Base-by-base conservation (phyloP, 495 filamentous ascomycete genomes). In the Lasiosphaeria hispida region DNA sequence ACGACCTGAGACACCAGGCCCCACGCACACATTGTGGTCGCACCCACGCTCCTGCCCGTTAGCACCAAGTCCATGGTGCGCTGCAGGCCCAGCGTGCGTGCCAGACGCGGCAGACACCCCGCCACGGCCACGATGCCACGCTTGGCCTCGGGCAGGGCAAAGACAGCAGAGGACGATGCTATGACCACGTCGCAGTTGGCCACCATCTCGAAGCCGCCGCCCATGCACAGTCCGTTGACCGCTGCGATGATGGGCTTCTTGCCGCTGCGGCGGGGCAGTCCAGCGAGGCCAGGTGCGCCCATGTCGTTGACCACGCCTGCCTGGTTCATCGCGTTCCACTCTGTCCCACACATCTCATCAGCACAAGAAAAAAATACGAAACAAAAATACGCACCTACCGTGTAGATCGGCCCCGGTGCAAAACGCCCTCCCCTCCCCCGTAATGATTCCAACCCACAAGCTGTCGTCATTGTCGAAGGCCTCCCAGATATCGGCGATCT, bases 151-250 rank as follows among this genome's bases (percentile, higher is more conserved):
- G 87, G 87, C 4, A 92, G 72, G 8, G 72, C 77, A 62, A 92
- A 89, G 10, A 63, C 65, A 0, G 86, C 85, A 3, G 61, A 55
- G 9, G 67, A 57, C 4, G 78, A 72, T 14, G 87, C 87, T 23
- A 91, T 53, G 0, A 89, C 80, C 6, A 92, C 64, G 71, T 92
- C 89, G 65, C 80, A 82, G 57, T 91, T 91, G 4, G 85, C 74
- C 2, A 83, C 72, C 73, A 89, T 86, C 72, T 93, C 89, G 56
- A 84, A 82, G 2, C 89, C 89, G 44, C 89, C 89, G 11, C 89
- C 89, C 55, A 87, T 75, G 60, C 82, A 84, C n/a, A 85, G 67
- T n/a, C 89, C 89, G 65, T 90, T 86, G 33, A 92, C 85, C 5
- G 89, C 89, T 9, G 82, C 83, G 53, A 93, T 85, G 36, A 93